Evolutionary conservation across 495 filamentous ascomycete genomes (phyloP), one percentile per base, ranked within the genome.

Genomic region (Mycothermus thermophilus): DNA sequence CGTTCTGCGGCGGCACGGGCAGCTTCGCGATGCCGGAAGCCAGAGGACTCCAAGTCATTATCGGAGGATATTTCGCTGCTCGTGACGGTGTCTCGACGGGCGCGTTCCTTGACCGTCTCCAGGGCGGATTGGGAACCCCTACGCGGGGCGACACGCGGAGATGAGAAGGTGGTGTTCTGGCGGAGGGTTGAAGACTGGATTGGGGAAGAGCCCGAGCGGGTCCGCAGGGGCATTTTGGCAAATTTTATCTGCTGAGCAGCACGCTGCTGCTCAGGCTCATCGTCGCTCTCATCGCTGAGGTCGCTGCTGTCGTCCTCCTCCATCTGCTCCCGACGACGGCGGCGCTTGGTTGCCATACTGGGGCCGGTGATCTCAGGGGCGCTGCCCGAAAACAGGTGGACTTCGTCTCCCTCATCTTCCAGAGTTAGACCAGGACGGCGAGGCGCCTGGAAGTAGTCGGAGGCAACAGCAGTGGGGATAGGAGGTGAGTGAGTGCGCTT

Each of bases 301-400:
- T 96, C 90, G 51, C 85, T 93, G 53, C 90, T 96, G 53, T 96
- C 92, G 19, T 95, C 92, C 28, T 96, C 90, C 37, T 94, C 88
- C 50, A 81, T 74, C 41, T 88, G 82, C 46, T 86, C 77, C 24
- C 74, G 74, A 32, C 74, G 68, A 12, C 75, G 74, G 33, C 74
- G 68, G 13, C 76, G 62, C 52, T 70, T 73, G 3, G 63, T 62
- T 9, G 62, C 63, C 19, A 66, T 54, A 29, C 72, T 75, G 6
- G 81, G 80, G 1, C 80, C 83, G 19, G 80, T 64, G 0, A 77
- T 73, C 39, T 92, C 82, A 25, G 70, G 69, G n/a, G 71, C 82
- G 18, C 76, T 75, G 28, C 75, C 78, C 4, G 79, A 79, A 14
- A 83, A 77, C 42, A 87, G 72, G 5, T 81, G 82, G 1, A 81